These are phyloP conservation scores for Hymenoscyphus fructigenus DNA, from an alignment of 2,329 filamentous ascomycete species.

Conservation along the genomic window DNA sequence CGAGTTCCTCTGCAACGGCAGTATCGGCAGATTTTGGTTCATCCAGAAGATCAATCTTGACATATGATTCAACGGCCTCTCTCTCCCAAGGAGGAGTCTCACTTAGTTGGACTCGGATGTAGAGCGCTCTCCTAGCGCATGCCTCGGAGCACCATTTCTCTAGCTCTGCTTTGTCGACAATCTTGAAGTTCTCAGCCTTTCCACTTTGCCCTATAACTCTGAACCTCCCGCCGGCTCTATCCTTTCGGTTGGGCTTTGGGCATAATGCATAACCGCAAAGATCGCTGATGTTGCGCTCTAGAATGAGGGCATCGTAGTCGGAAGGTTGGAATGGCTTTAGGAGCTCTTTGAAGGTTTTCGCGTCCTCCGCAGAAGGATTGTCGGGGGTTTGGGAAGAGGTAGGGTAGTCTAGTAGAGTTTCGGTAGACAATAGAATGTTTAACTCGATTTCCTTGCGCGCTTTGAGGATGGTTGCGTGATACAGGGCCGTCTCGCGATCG, in stretches of 20 bases:
- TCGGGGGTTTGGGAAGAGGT: conserved; percentile 49
- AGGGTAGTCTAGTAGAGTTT: conserved; percentile 46
- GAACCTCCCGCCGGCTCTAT: conserved; percentile 61
- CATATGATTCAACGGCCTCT: conserved; percentile 36
- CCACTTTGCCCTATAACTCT: conserved; percentile 60
- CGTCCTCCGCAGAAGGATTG: conserved; percentile 58
- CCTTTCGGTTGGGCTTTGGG: conserved; percentile 57
- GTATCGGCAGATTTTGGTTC: conserved; percentile 57
- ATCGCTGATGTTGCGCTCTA: conserved; percentile 82
- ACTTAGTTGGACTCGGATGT: conserved; percentile 83
- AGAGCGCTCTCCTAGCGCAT: conserved; percentile 78
- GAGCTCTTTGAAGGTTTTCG: conserved; percentile 60
- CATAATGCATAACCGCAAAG: conserved; percentile 86
- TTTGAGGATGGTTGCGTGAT: conserved; percentile 81
- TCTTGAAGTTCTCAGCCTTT: conserved; percentile 54
- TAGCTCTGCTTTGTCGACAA: conserved; percentile 69
- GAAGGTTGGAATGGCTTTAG: conserved; percentile 76
- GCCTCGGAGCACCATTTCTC: conserved; percentile 84
- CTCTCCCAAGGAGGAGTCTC: conserved; percentile 86
- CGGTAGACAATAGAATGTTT: conserved; percentile 71
- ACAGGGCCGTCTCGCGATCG: conserved; percentile 65
- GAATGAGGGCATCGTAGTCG: conserved; percentile 86
- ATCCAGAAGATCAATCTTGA: conserved; percentile 60
- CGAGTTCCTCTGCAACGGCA: conserved; percentile 28
- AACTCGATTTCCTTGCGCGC: conserved; percentile 76